These are phyloP conservation scores for Neofusicoccum sp. DNA, from an alignment of 2,329 filamentous ascomycete genomes.

Conservation along the genomic window DNA sequence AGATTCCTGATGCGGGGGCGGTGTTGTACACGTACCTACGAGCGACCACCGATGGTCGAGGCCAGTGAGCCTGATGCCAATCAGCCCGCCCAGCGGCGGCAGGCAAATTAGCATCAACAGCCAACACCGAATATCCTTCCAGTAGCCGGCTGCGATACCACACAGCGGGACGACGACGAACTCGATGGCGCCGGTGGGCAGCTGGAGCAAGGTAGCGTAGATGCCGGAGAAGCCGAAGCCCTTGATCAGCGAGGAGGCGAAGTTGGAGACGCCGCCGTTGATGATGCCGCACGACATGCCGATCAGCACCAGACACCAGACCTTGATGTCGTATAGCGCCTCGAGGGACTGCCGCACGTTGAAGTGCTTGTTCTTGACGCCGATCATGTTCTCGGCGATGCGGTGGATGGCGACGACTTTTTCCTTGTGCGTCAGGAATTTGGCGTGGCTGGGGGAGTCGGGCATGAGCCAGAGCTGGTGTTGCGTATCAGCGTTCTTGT, in stretches of 20 bases:
- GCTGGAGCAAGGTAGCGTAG: slow-evolving; percentile 43
- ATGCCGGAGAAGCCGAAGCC: slow-evolving; percentile 44
- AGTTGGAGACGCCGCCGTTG: slow-evolving; percentile 53
- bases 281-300: slow-evolving; percentile 47
- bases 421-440: slow-evolving; percentile 39
- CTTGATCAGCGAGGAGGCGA: slow-evolving; percentile 46
- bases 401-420: slow-evolving; percentile 41
- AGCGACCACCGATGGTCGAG: slow-evolving; percentile 48
- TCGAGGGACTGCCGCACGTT: slow-evolving; percentile 39
- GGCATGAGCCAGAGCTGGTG: slow-evolving; percentile 34
- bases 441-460: slow-evolving; percentile 35
- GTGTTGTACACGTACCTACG: slow-evolving; percentile 32
- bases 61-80: slow-evolving; percentile 51
- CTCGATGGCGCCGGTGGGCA: slow-evolving; percentile 46
- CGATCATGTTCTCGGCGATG: slow-evolving; percentile 42
- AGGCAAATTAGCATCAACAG: slow-evolving; percentile 41
- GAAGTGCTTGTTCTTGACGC: slow-evolving; percentile 42
- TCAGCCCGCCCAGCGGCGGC: slow-evolving; percentile 49
- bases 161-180: slow-evolving; percentile 39
- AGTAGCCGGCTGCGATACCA: slow-evolving; percentile 34
- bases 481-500: not conserved
- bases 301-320: slow-evolving; percentile 41
- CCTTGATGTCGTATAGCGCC: slow-evolving; percentile 40
- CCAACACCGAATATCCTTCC: slow-evolving; percentile 30
- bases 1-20: not conserved